phyloP scores from a whole-genome alignment of 2,329 filamentous ascomycete species.

The Laburnicola sp. region DNA sequence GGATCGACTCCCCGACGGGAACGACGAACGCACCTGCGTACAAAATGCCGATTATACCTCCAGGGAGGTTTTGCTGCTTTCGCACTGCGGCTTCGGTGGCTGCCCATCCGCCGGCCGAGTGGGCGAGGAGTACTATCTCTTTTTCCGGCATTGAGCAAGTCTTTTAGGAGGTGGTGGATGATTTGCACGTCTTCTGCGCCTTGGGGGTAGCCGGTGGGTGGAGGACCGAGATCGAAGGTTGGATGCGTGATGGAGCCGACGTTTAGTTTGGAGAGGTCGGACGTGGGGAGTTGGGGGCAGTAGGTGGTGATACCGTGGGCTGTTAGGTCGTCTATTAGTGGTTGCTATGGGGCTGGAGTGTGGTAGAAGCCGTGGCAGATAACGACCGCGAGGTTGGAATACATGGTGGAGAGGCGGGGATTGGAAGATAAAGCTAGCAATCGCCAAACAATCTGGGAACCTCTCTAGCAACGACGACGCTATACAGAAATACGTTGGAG shows the following conservation, averaged over 20 bases:
- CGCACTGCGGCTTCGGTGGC: constrained; percentile 36
- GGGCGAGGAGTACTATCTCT: constrained; percentile 34
- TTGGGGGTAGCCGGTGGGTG: constrained; percentile 33
- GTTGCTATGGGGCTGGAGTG: constrained; percentile 34
- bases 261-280: constrained; percentile 28
- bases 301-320: constrained; percentile 32
- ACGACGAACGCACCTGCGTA: constrained; percentile 18
- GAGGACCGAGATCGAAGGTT: constrained; percentile 23
- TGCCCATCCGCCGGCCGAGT: constrained; percentile 42
- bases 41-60: constrained; percentile 16
- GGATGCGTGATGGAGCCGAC: constrained; percentile 12
- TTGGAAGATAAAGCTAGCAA: no score
- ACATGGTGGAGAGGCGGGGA: neutral
- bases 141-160: constrained; percentile 24
- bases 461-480: no score
- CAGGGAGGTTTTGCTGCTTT: constrained; percentile 2
- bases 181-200: constrained; percentile 13
- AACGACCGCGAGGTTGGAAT: constrained; percentile 32
- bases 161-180: neutral
- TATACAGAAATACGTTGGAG: no score
- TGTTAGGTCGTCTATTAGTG: constrained; percentile 27
- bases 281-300: constrained; percentile 41
- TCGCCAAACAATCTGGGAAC: no score
- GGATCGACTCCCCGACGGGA: constrained; percentile 14
- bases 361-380: constrained; percentile 42